phyloP scores from a whole-genome alignment of 148 eudicot species.

The Camellia granthamiana region DNA sequence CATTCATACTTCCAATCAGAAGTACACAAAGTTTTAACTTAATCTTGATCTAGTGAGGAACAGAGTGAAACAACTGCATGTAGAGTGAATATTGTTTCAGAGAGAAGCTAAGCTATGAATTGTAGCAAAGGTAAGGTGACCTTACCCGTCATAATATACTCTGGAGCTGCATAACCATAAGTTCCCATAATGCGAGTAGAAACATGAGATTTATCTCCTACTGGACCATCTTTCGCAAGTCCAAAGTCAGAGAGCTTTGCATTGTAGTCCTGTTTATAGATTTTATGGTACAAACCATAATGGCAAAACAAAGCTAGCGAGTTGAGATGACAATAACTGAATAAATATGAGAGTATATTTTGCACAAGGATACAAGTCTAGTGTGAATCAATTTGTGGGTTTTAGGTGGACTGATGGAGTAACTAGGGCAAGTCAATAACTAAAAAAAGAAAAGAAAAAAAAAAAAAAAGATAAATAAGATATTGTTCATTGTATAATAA shows the following conservation, averaged over 20 bases:
- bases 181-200: slow-evolving; percentile 98
- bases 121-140: background rate
- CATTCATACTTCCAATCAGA: background rate
- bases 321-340: background rate
- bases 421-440: background rate
- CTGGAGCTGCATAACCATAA: slow-evolving; percentile 89
- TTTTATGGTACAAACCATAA: background rate
- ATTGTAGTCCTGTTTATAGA: slow-evolving; percentile 62
- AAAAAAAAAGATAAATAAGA: background rate
- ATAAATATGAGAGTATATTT: background rate
- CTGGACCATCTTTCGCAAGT: slow-evolving; percentile 91
- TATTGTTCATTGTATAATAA: background rate
- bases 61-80: background rate
- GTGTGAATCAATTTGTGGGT: background rate
- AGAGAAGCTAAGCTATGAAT: background rate
- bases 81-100: background rate
- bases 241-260: slow-evolving; percentile 92
- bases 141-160: slow-evolving; percentile 90
- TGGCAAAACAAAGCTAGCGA: background rate
- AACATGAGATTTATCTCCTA: slow-evolving; percentile 88
- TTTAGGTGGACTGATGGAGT: background rate
- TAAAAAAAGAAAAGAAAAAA: too few species aligned
- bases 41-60: background rate
- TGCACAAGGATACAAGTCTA: background rate
- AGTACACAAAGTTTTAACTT: background rate